Evolutionary conservation across 108 stramenopile species (phyloP), one percentile per base, ranked within the genome.

Genomic region (Mediolabrus comicus): DNA sequence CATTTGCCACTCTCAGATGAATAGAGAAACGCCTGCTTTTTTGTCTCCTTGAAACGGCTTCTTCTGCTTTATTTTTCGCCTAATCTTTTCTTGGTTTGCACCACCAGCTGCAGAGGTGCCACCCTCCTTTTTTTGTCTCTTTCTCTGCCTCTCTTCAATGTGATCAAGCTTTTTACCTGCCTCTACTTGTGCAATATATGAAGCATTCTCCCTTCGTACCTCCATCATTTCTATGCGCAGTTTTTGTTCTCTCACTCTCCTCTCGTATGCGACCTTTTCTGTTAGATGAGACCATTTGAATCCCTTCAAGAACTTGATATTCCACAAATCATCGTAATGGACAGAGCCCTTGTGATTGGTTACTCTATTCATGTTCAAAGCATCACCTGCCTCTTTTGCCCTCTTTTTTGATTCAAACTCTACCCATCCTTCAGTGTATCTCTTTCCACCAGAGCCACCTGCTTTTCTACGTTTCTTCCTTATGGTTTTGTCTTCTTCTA

Each of bases 221-320:
- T 93, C 90, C 81, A 91, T 83, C 87, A 97, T 88, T 75, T 96
- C 96, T 1, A 96, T 74, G 51, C 95, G 82, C 53, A 98, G 74
- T 62, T 92, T 94, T 54, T 91, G 91, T 55, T 97, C 96, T 56
- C 93, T 77, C 2, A 97, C 91, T 41, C 95, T 79, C 55, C 97
- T 77, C 71, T 99, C 97, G 67, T 98, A 98, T 6, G 97, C 96
- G 10, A 97, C 90, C 83, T 98, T 98, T 80, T 99, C 98, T 17
- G 98, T 97, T 29, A 99, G 76, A 62, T 96, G 94, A 17, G 84
- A 80, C 98, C 98, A 99, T 66, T 96, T 88, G 83, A 99, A 99
- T 29, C 93, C 94, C 6, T 64, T 64, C 55, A 99, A 65, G 75
- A 97, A 98, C 67, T 98, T 99, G 53, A 99, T 39, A 74, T 93